phyloP scores from a whole-genome alignment of 768 basidiomycete genomes.

The Boletus barrowsii region DNA sequence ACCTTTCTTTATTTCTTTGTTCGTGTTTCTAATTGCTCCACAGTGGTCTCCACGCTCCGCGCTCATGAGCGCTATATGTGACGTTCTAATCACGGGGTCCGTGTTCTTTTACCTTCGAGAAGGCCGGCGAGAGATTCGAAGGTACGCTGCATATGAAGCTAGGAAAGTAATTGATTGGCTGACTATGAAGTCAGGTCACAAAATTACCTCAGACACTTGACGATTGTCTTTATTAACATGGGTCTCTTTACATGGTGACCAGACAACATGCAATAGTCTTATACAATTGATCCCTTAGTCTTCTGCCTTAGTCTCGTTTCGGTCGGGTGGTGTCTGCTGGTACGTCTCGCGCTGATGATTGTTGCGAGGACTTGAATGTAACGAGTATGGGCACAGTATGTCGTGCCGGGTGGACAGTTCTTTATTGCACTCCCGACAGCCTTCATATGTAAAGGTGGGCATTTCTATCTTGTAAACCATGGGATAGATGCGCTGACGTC shows the following conservation, averaged over 20 bases:
- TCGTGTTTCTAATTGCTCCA: not conserved
- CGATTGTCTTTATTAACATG: conserved; percentile 13
- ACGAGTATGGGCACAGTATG: not conserved
- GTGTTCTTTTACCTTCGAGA: conserved; percentile 22
- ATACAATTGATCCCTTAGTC: too few species aligned
- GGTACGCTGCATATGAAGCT: not conserved
- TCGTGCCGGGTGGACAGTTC: not conserved
- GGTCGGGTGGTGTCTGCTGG: conserved; percentile 6
- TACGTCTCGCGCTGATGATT: not conserved
- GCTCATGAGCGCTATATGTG: conserved; percentile 7
- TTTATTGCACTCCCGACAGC: conserved; percentile 1
- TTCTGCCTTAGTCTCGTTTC: conserved; percentile 1
- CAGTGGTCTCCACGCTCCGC: conserved; percentile 31
- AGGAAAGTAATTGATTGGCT: too few species aligned
- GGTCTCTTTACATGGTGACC: conserved; percentile 13
- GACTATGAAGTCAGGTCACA: not conserved
- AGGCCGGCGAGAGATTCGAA: conserved; percentile 4
- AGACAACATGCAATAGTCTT: not conserved
- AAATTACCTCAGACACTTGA: conserved; percentile 11
- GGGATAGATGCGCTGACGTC: not conserved
- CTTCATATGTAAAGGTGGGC: conserved; percentile 5
- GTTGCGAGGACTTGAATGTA: not conserved
- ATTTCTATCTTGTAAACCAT: not conserved
- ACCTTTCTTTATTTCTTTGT: not conserved
- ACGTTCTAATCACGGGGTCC: conserved; percentile 17